Evolutionary conservation across 805 yeast genomes (phyloP).

Genomic region (Teunomyces atbi): DNA sequence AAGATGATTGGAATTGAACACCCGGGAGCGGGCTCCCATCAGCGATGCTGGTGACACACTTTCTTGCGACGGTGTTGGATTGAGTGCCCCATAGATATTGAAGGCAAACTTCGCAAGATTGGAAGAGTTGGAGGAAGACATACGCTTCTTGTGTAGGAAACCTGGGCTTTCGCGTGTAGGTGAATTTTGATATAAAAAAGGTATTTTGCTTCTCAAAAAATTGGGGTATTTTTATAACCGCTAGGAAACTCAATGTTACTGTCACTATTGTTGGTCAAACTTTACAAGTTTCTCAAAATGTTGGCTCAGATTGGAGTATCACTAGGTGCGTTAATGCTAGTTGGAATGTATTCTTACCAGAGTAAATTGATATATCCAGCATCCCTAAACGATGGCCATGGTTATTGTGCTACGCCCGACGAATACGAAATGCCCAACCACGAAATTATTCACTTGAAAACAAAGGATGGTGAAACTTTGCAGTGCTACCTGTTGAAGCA

Average conservation of each 20-base stretch:
- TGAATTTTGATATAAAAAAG: too few species aligned
- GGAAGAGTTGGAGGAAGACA: slow-evolving; percentile 8
- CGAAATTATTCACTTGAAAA: slow-evolving; percentile 56
- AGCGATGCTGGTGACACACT: slow-evolving; percentile 15
- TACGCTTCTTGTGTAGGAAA: not conserved
- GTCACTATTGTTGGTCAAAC: slow-evolving; percentile 10
- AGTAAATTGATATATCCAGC: slow-evolving; percentile 78
- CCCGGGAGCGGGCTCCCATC: slow-evolving; percentile 15
- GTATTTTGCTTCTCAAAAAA: not conserved
- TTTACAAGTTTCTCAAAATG: slow-evolving; percentile 21
- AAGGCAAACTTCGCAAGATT: slow-evolving; percentile 53
- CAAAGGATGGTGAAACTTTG: slow-evolving; percentile 67
- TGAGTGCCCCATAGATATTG: slow-evolving; percentile 51
- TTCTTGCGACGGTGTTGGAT: slow-evolving; percentile 14
- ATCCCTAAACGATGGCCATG: slow-evolving; percentile 69
- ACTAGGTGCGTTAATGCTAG: slow-evolving; percentile 43
- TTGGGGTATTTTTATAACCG: not conserved
- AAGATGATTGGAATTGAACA: slow-evolving; percentile 11
- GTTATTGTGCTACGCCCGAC: slow-evolving; percentile 75
- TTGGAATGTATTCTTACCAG: slow-evolving; percentile 63
- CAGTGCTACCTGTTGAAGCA: slow-evolving; percentile 64
- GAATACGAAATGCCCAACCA: slow-evolving; percentile 57
- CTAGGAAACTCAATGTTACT: not conserved
- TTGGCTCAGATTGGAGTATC: slow-evolving; percentile 43
- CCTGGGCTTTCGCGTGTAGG: too few species aligned